Evolutionary conservation across 805 yeast genomes (phyloP).

Genomic region (Cyberlindnera xishuangbannaensis): DNA sequence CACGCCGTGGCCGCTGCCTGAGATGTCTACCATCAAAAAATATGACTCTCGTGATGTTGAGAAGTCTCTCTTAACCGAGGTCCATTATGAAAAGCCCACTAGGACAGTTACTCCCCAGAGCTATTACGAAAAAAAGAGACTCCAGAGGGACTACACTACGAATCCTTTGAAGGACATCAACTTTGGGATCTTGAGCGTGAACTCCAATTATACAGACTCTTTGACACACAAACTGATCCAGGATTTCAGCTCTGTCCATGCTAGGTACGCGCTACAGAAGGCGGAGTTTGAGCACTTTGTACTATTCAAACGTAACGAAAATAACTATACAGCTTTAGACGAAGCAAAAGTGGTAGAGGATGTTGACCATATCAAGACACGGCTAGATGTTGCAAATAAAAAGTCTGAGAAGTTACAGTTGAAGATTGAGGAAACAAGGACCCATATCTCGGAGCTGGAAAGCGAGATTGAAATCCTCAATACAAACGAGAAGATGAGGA

Average conservation of each 20-base stretch:
- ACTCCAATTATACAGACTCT: slow-evolving; percentile 33
- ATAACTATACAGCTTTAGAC: slow-evolving; percentile 38
- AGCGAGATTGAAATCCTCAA: slow-evolving; percentile 26
- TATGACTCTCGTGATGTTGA: slow-evolving; percentile 76
- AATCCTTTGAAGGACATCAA: slow-evolving; percentile 58
- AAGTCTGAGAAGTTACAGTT: slow-evolving; percentile 26
- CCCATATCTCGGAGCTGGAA: slow-evolving; percentile 25
- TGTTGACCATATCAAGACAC: slow-evolving; percentile 32
- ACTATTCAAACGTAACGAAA: slow-evolving; percentile 36
- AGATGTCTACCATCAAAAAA: slow-evolving; percentile 54
- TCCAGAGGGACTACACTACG: slow-evolving; percentile 60
- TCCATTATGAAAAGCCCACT: slow-evolving; percentile 43
- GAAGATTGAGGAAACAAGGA: slow-evolving; percentile 22
- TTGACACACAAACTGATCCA: slow-evolving; percentile 61
- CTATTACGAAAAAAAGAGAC: slow-evolving; percentile 55
- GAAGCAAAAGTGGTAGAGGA: slow-evolving; percentile 41
- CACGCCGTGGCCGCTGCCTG: slow-evolving; percentile 73
- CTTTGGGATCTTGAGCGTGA: slow-evolving; percentile 45
- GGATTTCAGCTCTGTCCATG: slow-evolving; percentile 44
- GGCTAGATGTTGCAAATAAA: slow-evolving; percentile 27
- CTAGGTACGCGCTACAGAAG: slow-evolving; percentile 36
- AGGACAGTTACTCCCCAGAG: slow-evolving; percentile 35
- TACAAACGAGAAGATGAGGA: slow-evolving; percentile 19
- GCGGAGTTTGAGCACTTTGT: slow-evolving; percentile 43
- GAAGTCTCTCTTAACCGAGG: slow-evolving; percentile 67